Conservation (phyloP, 176 grass and related monocot species). For the Ensete ventricosum region DNA sequence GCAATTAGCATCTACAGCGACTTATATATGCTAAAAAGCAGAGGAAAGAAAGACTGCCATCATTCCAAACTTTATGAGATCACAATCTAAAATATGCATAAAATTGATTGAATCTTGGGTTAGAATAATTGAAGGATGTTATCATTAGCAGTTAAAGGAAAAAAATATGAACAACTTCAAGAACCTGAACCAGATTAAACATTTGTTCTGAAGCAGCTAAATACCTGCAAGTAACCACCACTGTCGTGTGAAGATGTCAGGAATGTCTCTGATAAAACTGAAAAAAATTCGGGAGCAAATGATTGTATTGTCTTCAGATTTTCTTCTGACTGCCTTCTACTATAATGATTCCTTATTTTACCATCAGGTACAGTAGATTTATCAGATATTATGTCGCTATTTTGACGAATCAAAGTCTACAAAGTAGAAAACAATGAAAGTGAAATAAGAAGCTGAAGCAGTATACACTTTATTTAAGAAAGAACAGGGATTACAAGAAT, state of each 20-base stretch:
- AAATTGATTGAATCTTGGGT: not conserved
- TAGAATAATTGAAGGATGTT: not conserved
- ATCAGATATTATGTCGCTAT: slow-evolving; percentile 51
- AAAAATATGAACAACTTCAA: too few species aligned
- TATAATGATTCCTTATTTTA: slow-evolving; percentile 52
- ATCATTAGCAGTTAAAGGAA: not conserved
- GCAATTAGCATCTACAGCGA: not conserved
- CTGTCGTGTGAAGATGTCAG: slow-evolving; percentile 49
- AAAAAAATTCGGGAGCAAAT: slow-evolving; percentile 63
- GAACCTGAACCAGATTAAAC: not conserved
- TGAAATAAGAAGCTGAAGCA: slow-evolving; percentile 13
- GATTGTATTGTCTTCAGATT: slow-evolving; percentile 66
- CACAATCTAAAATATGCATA: not conserved
- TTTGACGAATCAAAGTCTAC: slow-evolving; percentile 90
- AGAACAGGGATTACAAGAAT: not conserved
- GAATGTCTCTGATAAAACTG: slow-evolving; percentile 71
- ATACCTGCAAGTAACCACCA: slow-evolving; percentile 73
- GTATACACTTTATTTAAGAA: not conserved
- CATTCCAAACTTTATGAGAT: not conserved
- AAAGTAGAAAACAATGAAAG: slow-evolving; percentile 14
- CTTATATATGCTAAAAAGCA: not conserved
- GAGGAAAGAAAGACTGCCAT: not conserved
- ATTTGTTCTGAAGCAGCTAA: slow-evolving; percentile 12
- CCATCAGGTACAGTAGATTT: slow-evolving; percentile 33
- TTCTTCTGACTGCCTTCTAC: slow-evolving; percentile 51